A percentile compares a stretch with the other conserved stretches of the same genome.
Conservation (phyloP, 225 moss, liverwort and hornwort genomes). For the Polytrichum commune region DNA sequence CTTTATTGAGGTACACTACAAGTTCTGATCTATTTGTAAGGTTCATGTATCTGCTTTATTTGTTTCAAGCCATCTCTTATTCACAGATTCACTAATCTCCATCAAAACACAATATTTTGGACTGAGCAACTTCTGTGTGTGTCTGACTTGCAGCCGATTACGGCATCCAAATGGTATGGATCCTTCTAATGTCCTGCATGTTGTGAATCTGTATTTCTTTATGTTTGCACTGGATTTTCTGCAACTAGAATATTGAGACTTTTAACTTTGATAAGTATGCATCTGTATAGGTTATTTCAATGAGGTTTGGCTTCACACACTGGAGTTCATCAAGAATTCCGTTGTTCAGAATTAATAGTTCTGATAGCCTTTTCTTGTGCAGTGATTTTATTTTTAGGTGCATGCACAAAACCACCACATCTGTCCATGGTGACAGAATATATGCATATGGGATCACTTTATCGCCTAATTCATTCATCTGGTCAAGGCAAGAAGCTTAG, state of each 20-base stretch:
- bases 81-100: too few species aligned
- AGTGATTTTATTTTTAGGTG: conserved; percentile 97
- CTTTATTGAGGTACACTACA: conserved; percentile 67
- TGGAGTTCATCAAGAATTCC: too few species aligned
- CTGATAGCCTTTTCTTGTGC: conserved; percentile 20
- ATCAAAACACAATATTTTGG: too few species aligned
- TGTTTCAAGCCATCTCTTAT: too few species aligned
- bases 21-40: background rate
- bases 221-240: too few species aligned
- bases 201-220: background rate
- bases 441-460: conserved; percentile 93
- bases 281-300: too few species aligned
- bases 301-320: too few species aligned
- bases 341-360: background rate
- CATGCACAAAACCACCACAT: conserved; percentile 95
- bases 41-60: too few species aligned
- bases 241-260: too few species aligned
- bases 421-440: conserved; percentile 99
- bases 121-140: conserved; percentile 9
- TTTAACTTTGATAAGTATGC: too few species aligned
- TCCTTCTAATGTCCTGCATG: conserved; percentile 15
- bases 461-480: conserved; percentile 77
- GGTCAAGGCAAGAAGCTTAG: conserved; percentile 88
- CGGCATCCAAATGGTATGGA: conserved; percentile 93
- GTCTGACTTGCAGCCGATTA: conserved; percentile 77